These are phyloP conservation scores for Tolypocladium endophyticum DNA, from an alignment of 2,329 filamentous ascomycete species.

Conservation along the genomic window DNA sequence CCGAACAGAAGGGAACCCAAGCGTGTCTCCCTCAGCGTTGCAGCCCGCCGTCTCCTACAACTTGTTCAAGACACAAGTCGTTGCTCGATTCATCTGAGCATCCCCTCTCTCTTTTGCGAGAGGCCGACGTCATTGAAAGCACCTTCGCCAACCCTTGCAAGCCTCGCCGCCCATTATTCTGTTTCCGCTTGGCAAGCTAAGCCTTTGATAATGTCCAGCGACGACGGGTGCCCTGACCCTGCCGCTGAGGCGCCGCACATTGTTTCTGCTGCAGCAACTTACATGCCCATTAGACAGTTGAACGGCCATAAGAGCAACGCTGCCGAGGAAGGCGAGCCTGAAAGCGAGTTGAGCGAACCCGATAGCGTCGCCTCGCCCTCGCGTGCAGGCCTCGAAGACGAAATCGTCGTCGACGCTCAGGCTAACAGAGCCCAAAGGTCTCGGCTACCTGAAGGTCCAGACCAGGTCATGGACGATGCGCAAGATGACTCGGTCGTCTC, in stretches of 20 bases:
- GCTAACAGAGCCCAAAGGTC: constrained; percentile 25
- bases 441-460: constrained; percentile 26
- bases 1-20: background rate
- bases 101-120: background rate
- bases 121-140: background rate
- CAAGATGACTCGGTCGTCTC: constrained; percentile 26
- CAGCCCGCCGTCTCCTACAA: background rate
- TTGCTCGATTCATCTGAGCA: background rate
- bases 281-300: constrained; percentile 13
- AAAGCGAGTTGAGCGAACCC: constrained; percentile 33
- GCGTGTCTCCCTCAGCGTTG: background rate
- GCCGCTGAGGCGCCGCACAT: background rate
- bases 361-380: constrained; percentile 25
- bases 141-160: background rate
- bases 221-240: background rate
- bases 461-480: constrained; percentile 31
- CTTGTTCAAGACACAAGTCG: background rate
- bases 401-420: constrained; percentile 40
- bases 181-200: background rate
- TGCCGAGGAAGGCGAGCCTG: constrained; percentile 27
- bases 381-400: constrained; percentile 31
- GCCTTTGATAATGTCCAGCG: background rate
- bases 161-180: background rate
- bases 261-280: constrained; percentile 8
- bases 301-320: constrained; percentile 17